phyloP scores from a whole-genome alignment of 2,329 filamentous ascomycete species.

The Epichloe festucae region DNA sequence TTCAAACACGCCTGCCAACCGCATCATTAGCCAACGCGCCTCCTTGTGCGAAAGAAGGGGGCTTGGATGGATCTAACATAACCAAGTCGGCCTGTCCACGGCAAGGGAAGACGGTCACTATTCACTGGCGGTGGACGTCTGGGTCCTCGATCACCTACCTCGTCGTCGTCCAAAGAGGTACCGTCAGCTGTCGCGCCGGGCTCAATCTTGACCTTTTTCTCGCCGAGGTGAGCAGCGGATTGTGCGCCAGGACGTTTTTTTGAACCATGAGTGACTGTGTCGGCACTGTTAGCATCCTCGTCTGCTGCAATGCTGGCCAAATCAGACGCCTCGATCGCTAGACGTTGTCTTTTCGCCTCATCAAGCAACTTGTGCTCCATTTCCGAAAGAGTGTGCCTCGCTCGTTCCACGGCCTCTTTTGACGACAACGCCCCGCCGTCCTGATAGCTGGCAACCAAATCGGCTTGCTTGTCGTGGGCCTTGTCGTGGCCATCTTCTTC shows the following conservation, averaged over 20 bases:
- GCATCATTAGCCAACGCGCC: slow-evolving; percentile 5
- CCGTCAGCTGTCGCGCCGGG: not conserved
- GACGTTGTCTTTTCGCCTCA: slow-evolving; percentile 31
- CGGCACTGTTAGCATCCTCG: not conserved
- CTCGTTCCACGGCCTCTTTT: slow-evolving; percentile 21
- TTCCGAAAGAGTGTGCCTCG: slow-evolving; percentile 31
- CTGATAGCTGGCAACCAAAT: not conserved
- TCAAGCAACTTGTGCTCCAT: slow-evolving; percentile 35
- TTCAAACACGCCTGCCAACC: slow-evolving; percentile 63
- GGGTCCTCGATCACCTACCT: slow-evolving; percentile 22
- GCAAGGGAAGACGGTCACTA: slow-evolving; percentile 69
- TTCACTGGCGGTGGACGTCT: slow-evolving; percentile 62
- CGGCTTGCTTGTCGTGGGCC: not conserved
- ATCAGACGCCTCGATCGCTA: slow-evolving; percentile 30
- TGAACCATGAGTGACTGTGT: not conserved
- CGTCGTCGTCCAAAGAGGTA: not conserved
- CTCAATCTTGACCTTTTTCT: not conserved
- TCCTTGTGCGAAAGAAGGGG: not conserved
- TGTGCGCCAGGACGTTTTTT: not conserved
- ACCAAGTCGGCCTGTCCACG: slow-evolving; percentile 80
- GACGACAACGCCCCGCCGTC: not conserved
- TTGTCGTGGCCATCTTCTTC: not conserved
- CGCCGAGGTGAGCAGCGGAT: not conserved
- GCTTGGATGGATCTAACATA: slow-evolving; percentile 47
- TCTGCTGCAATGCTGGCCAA: slow-evolving; percentile 6